Evolutionary conservation across 257 asterid species (phyloP).

Genomic region (Nicotiana knightiana): DNA sequence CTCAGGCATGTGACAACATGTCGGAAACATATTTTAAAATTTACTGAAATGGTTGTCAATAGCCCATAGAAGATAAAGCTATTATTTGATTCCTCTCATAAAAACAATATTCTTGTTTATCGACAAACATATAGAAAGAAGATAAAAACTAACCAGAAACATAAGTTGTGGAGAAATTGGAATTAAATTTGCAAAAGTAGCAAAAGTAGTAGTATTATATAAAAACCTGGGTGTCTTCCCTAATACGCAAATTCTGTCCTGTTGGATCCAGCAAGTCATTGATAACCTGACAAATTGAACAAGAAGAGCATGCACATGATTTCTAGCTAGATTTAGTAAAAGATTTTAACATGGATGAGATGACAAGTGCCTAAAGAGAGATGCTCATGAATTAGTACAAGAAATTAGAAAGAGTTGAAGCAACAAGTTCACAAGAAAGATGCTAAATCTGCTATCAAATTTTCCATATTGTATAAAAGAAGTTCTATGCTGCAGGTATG

Average conservation of each 20-base stretch:
- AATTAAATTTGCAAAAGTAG: not conserved
- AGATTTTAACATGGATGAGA: not conserved
- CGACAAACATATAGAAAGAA: not conserved
- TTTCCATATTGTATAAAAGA: not conserved
- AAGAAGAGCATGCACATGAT: not conserved
- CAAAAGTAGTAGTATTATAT: not conserved
- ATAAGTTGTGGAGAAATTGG: not conserved
- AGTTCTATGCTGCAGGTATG: not conserved
- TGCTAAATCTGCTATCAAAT: not conserved
- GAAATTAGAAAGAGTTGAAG: not conserved
- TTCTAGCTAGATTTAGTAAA: not conserved
- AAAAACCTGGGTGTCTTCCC: conserved; percentile 96
- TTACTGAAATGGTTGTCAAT: not conserved
- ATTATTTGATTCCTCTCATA: not conserved
- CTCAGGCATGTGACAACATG: not conserved
- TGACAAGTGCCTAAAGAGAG: not conserved
- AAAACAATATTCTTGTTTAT: not conserved
- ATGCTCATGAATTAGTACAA: conserved; percentile 4
- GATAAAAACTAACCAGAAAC: not conserved
- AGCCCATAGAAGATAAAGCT: not conserved
- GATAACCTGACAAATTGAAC: conserved; percentile 56
- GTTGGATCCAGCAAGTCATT: conserved; percentile 98
- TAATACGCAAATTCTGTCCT: conserved; percentile 92
- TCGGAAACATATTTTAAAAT: not conserved
- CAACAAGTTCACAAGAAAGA: not conserved